Conservation (phyloP, 805 yeast species). For the Kodamaea jinghongensis region DNA sequence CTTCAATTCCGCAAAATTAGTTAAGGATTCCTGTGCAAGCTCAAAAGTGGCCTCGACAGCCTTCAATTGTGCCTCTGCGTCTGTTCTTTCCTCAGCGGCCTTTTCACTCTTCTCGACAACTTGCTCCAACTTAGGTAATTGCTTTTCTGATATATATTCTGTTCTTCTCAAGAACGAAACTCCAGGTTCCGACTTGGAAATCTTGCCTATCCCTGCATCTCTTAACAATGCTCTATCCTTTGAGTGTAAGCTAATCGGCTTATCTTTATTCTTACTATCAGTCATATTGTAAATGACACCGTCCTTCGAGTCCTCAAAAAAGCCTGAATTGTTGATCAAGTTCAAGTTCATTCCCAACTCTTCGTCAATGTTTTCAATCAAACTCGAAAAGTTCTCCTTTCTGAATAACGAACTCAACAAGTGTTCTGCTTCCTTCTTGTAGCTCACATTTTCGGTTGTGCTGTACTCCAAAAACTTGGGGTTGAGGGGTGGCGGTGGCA, state of each 20-base stretch:
- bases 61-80: constrained; percentile 61
- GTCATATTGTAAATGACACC: constrained; percentile 34
- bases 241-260: constrained; percentile 58
- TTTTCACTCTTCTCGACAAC: constrained; percentile 19
- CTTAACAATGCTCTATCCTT: constrained; percentile 71
- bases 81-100: constrained; percentile 26
- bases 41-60: constrained; percentile 80
- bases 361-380: constrained; percentile 55
- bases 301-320: constrained; percentile 60
- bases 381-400: constrained; percentile 64
- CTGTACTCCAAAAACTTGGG: constrained; percentile 73
- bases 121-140: constrained; percentile 22
- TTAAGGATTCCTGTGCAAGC: constrained; percentile 47
- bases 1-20: constrained; percentile 41
- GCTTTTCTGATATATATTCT: constrained; percentile 78
- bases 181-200: constrained; percentile 44
- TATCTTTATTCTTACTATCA: constrained; percentile 24
- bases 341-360: constrained; percentile 78
- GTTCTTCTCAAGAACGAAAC: constrained; percentile 91
- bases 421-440: constrained; percentile 41
- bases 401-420: constrained; percentile 71
- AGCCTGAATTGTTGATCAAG: constrained; percentile 60
- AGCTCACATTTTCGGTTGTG: constrained; percentile 34
- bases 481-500: constrained; percentile 92
- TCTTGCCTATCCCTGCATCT: constrained; percentile 64